phyloP scores from a whole-genome alignment of 2,329 filamentous ascomycete species.

The Aspergillus transmontanensis region DNA sequence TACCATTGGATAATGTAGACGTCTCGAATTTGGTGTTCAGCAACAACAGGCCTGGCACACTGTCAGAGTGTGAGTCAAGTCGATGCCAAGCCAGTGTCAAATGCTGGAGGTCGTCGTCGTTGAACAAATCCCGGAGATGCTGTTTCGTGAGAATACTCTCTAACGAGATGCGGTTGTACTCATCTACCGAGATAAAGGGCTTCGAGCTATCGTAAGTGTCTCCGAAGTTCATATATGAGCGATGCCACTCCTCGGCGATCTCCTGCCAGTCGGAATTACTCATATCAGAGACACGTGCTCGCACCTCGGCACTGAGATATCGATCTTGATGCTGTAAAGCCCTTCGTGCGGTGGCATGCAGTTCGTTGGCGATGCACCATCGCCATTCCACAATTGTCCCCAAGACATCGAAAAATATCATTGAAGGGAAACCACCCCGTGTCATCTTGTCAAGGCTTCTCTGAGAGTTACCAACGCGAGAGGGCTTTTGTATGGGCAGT shows the following conservation, averaged over 20 bases:
- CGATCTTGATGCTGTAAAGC: not conserved
- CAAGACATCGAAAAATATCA: conserved; percentile 1
- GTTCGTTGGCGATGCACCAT: not conserved
- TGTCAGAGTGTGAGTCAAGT: conserved; percentile 69
- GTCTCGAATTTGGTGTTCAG: conserved; percentile 61
- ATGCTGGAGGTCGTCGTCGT: conserved; percentile 22
- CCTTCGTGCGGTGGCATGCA: not conserved
- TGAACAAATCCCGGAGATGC: not conserved
- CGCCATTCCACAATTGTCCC: not conserved
- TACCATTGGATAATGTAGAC: conserved; percentile 73
- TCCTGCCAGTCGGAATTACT: not conserved
- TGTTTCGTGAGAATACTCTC: not conserved
- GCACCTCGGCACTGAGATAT: not conserved
- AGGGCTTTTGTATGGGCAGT: not conserved
- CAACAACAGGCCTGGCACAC: conserved; percentile 54
- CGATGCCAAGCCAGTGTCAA: conserved; percentile 69
- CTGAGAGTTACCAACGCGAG: not conserved
- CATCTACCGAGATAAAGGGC: not conserved
- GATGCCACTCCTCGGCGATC: not conserved
- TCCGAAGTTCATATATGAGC: not conserved
- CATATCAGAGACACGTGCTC: not conserved
- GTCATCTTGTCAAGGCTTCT: not conserved
- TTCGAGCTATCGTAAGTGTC: not conserved
- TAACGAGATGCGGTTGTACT: not conserved
- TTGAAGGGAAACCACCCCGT: not conserved